These are phyloP conservation scores for Xylaria arbuscula DNA, from an alignment of 2,329 filamentous ascomycete genomes.

Conservation along the genomic window DNA sequence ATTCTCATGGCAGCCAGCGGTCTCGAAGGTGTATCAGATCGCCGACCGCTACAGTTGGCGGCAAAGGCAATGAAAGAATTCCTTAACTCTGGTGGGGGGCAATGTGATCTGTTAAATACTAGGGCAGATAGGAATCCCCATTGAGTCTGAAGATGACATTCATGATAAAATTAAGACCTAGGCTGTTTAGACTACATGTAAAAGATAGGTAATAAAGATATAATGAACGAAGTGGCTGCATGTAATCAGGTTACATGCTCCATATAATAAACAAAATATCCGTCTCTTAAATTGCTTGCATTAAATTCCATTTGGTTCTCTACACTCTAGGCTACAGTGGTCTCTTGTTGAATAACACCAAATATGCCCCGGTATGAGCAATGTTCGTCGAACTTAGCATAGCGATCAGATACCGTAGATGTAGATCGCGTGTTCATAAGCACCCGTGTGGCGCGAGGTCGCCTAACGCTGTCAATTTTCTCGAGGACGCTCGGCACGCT, in stretches of 20 bases:
- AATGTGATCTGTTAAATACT: constrained; percentile 5
- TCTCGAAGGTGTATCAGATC: constrained; percentile 12
- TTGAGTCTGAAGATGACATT: not conserved
- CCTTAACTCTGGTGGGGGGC: constrained; percentile 8
- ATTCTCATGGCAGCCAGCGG: constrained; percentile 51
- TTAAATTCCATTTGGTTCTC: not conserved
- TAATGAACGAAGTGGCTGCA: too few relatives aligned
- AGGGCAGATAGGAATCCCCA: constrained; percentile 15
- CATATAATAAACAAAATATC: too few relatives aligned
- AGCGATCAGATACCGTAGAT: constrained; percentile 27
- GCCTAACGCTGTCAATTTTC: constrained; percentile 38
- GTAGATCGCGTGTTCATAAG: constrained; percentile 39
- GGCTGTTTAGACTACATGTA: not conserved
- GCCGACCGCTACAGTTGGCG: constrained; percentile 22
- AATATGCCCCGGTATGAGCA: constrained; percentile 32
- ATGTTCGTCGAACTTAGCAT: constrained; percentile 30
- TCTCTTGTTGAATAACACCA: constrained; percentile 19
- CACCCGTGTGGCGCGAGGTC: constrained; percentile 36
- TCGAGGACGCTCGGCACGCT: constrained; percentile 37
- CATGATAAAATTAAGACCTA: not conserved
- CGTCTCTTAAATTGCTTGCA: too few relatives aligned
- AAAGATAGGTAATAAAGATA: not conserved
- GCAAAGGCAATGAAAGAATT: constrained; percentile 24
- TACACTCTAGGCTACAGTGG: not conserved
- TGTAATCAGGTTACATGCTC: too few relatives aligned